Conservation (phyloP, 2,329 filamentous ascomycete species). For the Colletotrichum tropicicola region DNA sequence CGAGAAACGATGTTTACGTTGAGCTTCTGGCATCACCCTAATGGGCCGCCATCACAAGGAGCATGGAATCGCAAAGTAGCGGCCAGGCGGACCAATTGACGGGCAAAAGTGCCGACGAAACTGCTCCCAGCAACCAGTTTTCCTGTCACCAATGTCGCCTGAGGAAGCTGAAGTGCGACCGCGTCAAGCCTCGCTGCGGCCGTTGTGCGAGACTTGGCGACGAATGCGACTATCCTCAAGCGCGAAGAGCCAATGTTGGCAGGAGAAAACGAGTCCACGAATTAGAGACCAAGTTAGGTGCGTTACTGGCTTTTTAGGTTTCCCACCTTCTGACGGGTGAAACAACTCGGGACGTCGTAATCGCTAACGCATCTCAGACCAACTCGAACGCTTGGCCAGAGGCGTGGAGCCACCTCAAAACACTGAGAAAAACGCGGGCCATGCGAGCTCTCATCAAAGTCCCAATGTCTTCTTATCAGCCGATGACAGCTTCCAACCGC, state of each 20-base stretch:
- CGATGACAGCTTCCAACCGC: too few relatives aligned
- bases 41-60: neutral
- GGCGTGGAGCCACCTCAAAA: conserved; percentile 27
- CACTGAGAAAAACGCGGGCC: too few relatives aligned
- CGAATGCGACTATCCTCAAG: conserved; percentile 38
- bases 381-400: conserved; percentile 17
- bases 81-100: neutral
- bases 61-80: conserved; percentile 8
- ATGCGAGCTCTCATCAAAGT: too few relatives aligned
- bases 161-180: conserved; percentile 41
- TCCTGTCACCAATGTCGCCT: conserved; percentile 38
- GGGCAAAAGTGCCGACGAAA: neutral
- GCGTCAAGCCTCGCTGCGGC: conserved; percentile 34
- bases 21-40: too few relatives aligned
- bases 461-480: too few relatives aligned
- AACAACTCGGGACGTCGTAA: too few relatives aligned
- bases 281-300: conserved; percentile 31
- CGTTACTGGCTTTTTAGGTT: too few relatives aligned
- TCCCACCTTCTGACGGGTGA: too few relatives aligned
- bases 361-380: neutral
- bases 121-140: conserved; percentile 12
- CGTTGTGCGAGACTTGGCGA: conserved; percentile 34
- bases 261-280: conserved; percentile 38
- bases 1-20: too few relatives aligned
- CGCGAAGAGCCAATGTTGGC: conserved; percentile 29